Evolutionary conservation across 805 yeast genomes (phyloP).

Genomic region (Pichia exigua): DNA sequence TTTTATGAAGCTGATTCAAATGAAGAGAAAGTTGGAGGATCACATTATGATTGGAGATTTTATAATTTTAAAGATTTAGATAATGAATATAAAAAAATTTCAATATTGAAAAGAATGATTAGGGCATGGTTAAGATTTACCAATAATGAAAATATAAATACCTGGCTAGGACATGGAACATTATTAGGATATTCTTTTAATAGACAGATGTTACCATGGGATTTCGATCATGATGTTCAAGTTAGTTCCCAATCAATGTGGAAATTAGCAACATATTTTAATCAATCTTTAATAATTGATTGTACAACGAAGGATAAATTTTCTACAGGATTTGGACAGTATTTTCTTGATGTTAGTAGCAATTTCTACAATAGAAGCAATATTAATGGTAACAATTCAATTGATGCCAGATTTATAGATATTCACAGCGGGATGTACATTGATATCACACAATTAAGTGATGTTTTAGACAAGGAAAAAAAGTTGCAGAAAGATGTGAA

Average conservation of each 20-base stretch:
- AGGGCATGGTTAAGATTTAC: slow-evolving; percentile 48
- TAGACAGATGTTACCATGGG: slow-evolving; percentile 52
- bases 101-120: slow-evolving; percentile 37
- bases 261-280: slow-evolving; percentile 35
- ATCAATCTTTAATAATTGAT: slow-evolving; percentile 43
- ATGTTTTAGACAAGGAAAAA: slow-evolving; percentile 1
- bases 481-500: not conserved
- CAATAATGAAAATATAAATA: slow-evolving; percentile 32
- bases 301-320: slow-evolving; percentile 14
- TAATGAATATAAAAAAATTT: slow-evolving; percentile 15
- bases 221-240: slow-evolving; percentile 53
- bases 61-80: slow-evolving; percentile 22
- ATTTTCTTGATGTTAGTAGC: slow-evolving; percentile 27
- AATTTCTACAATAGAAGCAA: slow-evolving; percentile 28
- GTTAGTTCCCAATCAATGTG: slow-evolving; percentile 38
- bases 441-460: slow-evolving; percentile 34
- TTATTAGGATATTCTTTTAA: slow-evolving; percentile 56
- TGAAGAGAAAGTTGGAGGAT: slow-evolving; percentile 24
- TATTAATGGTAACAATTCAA: slow-evolving; percentile 40
- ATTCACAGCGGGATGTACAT: slow-evolving; percentile 39
- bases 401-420: slow-evolving; percentile 49
- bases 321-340: slow-evolving; percentile 26
- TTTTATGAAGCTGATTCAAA: slow-evolving; percentile 33
- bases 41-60: slow-evolving; percentile 41
- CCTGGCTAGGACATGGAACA: slow-evolving; percentile 62